Evolutionary conservation across 495 filamentous ascomycete genomes (phyloP).

Genomic region (Clavariopsis aquatica): DNA sequence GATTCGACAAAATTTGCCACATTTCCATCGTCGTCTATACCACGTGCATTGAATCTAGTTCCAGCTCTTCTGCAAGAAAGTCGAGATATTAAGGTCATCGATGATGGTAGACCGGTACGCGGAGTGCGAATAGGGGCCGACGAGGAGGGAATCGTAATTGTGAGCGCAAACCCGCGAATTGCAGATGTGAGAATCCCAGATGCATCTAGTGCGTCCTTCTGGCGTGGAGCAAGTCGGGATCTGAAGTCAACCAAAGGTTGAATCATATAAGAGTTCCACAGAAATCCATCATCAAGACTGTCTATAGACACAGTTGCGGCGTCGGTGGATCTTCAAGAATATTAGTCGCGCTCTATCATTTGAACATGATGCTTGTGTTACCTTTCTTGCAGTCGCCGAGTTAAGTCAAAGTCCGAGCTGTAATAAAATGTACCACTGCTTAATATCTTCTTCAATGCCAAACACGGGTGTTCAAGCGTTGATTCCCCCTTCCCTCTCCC

Average conservation of each 20-base stretch:
- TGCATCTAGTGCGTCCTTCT: conserved; percentile 73
- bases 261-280: conserved; percentile 99
- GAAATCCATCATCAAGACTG: conserved; percentile 77
- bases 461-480: conserved; percentile 78
- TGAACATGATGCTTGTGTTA: conserved; percentile 45
- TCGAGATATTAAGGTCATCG: conserved; percentile 85
- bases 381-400: conserved; percentile 90
- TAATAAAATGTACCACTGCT: conserved; percentile 98
- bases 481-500: conserved; percentile 65
- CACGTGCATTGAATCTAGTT: conserved; percentile 92
- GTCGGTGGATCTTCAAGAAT: conserved; percentile 34
- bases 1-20: conserved; percentile 90
- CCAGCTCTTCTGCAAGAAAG: conserved; percentile 90
- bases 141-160: conserved; percentile 75
- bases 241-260: conserved; percentile 85
- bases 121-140: conserved; percentile 52
- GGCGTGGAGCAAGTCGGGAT: conserved; percentile 68
- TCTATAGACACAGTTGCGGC: conserved; percentile 46
- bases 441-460: conserved; percentile 85
- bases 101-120: conserved; percentile 71
- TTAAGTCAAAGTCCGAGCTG: conserved; percentile 94
- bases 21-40: conserved; percentile 96
- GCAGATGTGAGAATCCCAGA: conserved; percentile 90
- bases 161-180: conserved; percentile 87
- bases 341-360: background rate